phyloP scores from a whole-genome alignment of 2,329 filamentous ascomycete genomes.

The Cryphonectria parasitica region DNA sequence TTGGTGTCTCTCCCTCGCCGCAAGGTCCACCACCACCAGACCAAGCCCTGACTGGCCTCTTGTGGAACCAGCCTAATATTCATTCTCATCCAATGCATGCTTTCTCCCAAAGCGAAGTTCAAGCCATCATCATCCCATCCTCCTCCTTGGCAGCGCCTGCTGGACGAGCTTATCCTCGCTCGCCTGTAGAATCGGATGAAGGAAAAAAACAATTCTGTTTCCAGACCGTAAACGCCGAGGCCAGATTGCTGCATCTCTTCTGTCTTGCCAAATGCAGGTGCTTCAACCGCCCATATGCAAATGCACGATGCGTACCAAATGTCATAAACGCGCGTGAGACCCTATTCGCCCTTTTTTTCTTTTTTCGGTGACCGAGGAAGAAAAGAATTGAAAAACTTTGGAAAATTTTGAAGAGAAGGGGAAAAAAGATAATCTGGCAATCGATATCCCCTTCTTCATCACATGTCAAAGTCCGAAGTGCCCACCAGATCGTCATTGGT shows the following conservation, averaged over 20 bases:
- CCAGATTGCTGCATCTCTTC: slow-evolving; percentile 26
- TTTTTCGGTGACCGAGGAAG: slow-evolving; percentile 14
- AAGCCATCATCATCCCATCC: slow-evolving; percentile 16
- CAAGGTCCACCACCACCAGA: not conserved
- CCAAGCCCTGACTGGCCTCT: not conserved
- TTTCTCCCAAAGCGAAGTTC: slow-evolving; percentile 15
- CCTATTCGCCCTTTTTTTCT: slow-evolving; percentile 19
- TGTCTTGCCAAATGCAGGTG: slow-evolving; percentile 29
- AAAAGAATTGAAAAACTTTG: slow-evolving; percentile 3
- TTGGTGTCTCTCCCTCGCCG: not conserved
- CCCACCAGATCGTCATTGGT: slow-evolving; percentile 68
- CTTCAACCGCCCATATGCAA: slow-evolving; percentile 31
- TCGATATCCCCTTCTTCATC: slow-evolving; percentile 36
- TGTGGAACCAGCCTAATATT: not conserved
- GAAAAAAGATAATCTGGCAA: slow-evolving; percentile 15
- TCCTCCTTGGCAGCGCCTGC: slow-evolving; percentile 7
- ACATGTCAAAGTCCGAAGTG: slow-evolving; percentile 66
- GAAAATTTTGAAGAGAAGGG: slow-evolving; percentile 8
- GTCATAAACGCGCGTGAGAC: slow-evolving; percentile 25
- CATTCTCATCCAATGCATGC: slow-evolving; percentile 16
- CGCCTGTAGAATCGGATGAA: slow-evolving; percentile 16
- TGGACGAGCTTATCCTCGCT: slow-evolving; percentile 14
- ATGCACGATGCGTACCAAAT: slow-evolving; percentile 31
- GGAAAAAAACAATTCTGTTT: slow-evolving; percentile 14
- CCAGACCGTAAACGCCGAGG: slow-evolving; percentile 29